Evolutionary conservation across 768 basidiomycete genomes (phyloP), one percentile per base, ranked within the genome.

Genomic region (Floccularia luteovirens): DNA sequence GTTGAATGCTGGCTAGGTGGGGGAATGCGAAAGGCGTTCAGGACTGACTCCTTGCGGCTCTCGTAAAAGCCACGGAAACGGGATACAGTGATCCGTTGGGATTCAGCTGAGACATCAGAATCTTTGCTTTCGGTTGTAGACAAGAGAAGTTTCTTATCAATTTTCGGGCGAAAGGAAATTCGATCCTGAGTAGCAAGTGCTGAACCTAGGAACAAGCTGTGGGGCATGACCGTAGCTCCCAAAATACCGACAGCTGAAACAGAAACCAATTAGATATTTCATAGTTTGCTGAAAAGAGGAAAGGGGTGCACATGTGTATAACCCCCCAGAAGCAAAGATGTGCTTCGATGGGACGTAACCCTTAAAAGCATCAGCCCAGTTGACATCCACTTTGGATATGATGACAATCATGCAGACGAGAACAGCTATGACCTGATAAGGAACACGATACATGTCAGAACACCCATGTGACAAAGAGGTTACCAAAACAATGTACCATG

Each of bases 151-250:
- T 50, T 48, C 35, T 48, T 46, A 34, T 47, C 35, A 44, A 51
- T 44, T 13, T 46, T 41, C 3, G 63, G 48, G 6, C 58, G 55
- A 25, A 60, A 59, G 1, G 64, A 62, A 11, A 89, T 52, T 32
- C 91, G 67, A 42, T 91, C 82, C 54, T 91, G 86, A 0, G 88
- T 90, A 2, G 90, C 82, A 3, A 96, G 75, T 22, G 79, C 76
- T 2, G 88, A 90, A 4, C 91, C 92, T 12, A 96, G 69, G 66
- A 87, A 91, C n/a, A 96, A 67, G 43, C 82, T 83, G 57, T 93
- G 91, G 0, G 91, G 91, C 91, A 93, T 93, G 43, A 91, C 82
- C 2, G 90, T 96, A 1, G 90, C 89, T 22, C 85, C 82, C 1
- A 86, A 53, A 36, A 89, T 79, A 25, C 84, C 84, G 39, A 85